Percentiles rank a stretch among this genome's conserved stretches.
Evolutionary conservation across 371 early-diverging fungal species (phyloP).

Genomic region (Vairimorpha necatrix): DNA sequence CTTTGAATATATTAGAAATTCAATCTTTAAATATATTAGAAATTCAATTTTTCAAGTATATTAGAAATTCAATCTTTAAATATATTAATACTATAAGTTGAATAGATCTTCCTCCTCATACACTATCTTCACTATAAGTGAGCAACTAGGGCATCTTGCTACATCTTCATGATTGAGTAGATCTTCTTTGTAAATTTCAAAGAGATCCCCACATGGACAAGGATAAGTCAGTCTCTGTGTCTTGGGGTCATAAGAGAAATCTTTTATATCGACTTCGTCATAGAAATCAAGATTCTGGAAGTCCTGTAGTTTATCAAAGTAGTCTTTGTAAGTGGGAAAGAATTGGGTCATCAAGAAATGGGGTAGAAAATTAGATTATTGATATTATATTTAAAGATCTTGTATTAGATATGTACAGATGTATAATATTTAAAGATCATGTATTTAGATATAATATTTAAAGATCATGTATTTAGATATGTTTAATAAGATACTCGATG

Average conservation of each 20-base stretch:
- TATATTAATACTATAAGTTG: neutral
- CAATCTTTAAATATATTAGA: too few relatives aligned
- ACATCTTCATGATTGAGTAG: conserved; percentile 82
- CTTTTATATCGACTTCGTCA: conserved; percentile 78
- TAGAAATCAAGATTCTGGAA: conserved; percentile 25
- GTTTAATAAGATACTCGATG: too few relatives aligned
- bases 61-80: too few relatives aligned
- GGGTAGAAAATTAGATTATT: too few relatives aligned
- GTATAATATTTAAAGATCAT: too few relatives aligned
- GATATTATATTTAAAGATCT: too few relatives aligned
- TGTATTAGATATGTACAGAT: too few relatives aligned
- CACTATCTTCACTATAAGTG: conserved; percentile 72
- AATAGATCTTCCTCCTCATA: conserved; percentile 61
- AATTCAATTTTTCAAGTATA: too few relatives aligned
- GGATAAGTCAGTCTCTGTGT: conserved; percentile 80
- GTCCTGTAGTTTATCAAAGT: conserved; percentile 8
- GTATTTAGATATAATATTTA: too few relatives aligned
- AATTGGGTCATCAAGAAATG: neutral
- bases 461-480: too few relatives aligned
- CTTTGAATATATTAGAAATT: too few relatives aligned
- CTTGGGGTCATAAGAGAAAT: conserved; percentile 85
- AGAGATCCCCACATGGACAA: conserved; percentile 99
- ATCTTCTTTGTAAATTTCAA: conserved; percentile 77
- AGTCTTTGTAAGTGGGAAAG: conserved; percentile 4
- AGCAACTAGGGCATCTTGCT: conserved; percentile 88